A percentile compares a stretch with the other conserved stretches of the same genome.
These are phyloP conservation scores for Massarina eburnea DNA, from an alignment of 2,329 filamentous ascomycete genomes.

Conservation along the genomic window DNA sequence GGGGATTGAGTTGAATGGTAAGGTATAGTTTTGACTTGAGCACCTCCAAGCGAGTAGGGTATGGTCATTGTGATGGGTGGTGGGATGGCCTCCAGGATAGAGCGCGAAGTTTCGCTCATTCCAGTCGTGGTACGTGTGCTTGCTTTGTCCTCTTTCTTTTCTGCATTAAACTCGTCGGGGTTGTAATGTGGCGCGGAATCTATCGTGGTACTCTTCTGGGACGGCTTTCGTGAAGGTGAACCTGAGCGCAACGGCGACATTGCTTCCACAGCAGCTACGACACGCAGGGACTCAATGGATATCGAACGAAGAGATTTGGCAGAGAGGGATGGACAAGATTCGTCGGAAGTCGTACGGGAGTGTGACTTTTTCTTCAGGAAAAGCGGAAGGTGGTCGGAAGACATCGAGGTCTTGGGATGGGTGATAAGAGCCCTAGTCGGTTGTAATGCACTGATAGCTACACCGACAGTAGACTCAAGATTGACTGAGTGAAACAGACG, in stretches of 20 bases:
- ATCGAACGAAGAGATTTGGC: constrained; percentile 1
- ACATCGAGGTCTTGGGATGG: neutral
- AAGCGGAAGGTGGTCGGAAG: neutral
- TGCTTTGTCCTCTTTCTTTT: neutral
- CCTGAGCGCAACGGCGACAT: neutral
- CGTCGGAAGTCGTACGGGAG: neutral
- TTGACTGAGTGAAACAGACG: neutral
- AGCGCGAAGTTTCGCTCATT: constrained; percentile 1
- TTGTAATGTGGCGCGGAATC: neutral
- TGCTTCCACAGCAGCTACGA: neutral
- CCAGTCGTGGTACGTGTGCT: neutral
- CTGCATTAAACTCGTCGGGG: neutral
- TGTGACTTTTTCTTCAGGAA: neutral
- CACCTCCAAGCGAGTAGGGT: neutral
- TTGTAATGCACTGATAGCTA: constrained; percentile 7
- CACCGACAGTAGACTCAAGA: constrained; percentile 6
- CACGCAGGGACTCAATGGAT: neutral
- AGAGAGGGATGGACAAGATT: neutral
- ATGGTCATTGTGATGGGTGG: constrained; percentile 7
- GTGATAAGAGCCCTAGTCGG: neutral
- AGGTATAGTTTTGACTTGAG: neutral
- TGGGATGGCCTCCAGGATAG: constrained; percentile 5
- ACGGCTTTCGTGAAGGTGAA: neutral
- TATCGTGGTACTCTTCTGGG: neutral
- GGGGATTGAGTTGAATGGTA: neutral